Conservation (phyloP, 2,329 filamentous ascomycete species). For the Chaetomium strumarium region DNA sequence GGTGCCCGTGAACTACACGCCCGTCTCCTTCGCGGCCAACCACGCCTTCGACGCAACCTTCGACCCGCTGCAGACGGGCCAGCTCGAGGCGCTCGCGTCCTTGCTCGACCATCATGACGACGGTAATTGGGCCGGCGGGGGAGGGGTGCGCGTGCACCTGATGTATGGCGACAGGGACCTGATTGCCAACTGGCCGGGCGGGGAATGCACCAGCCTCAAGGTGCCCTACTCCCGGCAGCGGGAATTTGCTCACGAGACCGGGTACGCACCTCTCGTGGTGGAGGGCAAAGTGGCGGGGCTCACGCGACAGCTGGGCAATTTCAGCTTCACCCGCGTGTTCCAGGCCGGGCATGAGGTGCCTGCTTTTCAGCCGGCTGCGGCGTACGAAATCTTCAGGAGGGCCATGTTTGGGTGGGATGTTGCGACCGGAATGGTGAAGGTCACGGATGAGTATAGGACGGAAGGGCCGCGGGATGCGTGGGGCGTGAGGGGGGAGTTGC, state of each 20-base stretch:
- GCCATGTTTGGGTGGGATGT: constrained; percentile 1
- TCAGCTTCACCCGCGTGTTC: constrained; percentile 3
- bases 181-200: not conserved
- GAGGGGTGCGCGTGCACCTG: not conserved
- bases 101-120: no score
- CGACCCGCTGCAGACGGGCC: not conserved
- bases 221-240: not conserved
- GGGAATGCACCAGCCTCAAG: not conserved
- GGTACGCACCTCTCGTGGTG: not conserved
- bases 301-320: not conserved
- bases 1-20: constrained; percentile 3
- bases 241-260: not conserved
- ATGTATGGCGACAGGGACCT: constrained; percentile 1
- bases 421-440: not conserved
- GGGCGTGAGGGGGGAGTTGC: not conserved
- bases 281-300: not conserved
- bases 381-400: constrained; percentile 1
- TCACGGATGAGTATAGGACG: not conserved
- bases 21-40: not conserved
- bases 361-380: not conserved
- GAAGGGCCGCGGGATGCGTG: not conserved
- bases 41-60: not conserved
- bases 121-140: no score
- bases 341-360: constrained; percentile 7
- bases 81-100: not conserved